phyloP scores from a whole-genome alignment of 805 yeast genomes.

The Nakazawaea holstii region DNA sequence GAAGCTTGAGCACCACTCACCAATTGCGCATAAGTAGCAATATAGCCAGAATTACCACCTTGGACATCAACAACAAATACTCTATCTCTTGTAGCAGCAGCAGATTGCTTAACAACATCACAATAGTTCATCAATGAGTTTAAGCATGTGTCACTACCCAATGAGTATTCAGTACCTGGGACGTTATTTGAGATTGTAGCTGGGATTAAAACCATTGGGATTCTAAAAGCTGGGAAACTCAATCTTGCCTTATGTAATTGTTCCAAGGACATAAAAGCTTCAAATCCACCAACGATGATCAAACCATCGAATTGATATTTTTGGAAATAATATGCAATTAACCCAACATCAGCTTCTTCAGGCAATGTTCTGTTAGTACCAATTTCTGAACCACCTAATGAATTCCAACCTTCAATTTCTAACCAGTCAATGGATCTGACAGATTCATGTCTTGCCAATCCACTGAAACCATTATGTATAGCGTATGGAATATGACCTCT shows the following conservation, averaged over 20 bases:
- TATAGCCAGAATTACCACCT: constrained; percentile 81
- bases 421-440: constrained; percentile 61
- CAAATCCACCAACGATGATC: constrained; percentile 76
- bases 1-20: constrained; percentile 71
- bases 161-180: constrained; percentile 76
- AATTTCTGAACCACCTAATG: constrained; percentile 73
- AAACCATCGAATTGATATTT: constrained; percentile 66
- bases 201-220: constrained; percentile 75
- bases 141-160: constrained; percentile 73
- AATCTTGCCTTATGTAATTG: constrained; percentile 57
- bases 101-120: constrained; percentile 75
- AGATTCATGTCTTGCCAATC: constrained; percentile 58
- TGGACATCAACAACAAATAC: constrained; percentile 80
- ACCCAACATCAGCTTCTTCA: constrained; percentile 58
- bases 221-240: constrained; percentile 64
- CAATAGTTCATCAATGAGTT: constrained; percentile 67
- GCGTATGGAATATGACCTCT: constrained; percentile 70
- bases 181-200: constrained; percentile 79
- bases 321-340: constrained; percentile 67
- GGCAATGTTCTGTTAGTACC: constrained; percentile 78
- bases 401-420: constrained; percentile 68
- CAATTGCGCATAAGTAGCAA: constrained; percentile 64
- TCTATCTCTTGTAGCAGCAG: constrained; percentile 72
- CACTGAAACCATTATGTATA: constrained; percentile 70
- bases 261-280: constrained; percentile 67